These are phyloP conservation scores for Orbilia oligospora DNA, from an alignment of 2,329 filamentous ascomycete genomes.

Conservation along the genomic window DNA sequence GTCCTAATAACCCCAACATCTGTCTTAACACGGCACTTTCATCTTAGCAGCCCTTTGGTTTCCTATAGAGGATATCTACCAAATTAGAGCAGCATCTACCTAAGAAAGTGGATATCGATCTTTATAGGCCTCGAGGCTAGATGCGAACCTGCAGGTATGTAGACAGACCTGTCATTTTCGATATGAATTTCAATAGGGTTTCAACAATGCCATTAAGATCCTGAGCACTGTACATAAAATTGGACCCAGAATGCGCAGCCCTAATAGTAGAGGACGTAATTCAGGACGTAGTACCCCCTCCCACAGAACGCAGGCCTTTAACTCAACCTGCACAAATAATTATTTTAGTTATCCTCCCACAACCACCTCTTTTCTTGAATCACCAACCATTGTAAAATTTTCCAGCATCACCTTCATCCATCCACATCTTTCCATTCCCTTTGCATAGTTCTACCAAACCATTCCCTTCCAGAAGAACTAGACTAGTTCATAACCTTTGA, in stretches of 20 bases:
- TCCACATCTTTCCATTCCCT: conserved; percentile 6
- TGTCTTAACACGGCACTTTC: no score
- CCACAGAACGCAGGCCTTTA: background rate
- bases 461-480: background rate
- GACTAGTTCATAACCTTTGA: background rate
- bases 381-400: background rate
- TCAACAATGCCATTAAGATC: background rate
- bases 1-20: no score
- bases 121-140: no score
- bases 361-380: background rate
- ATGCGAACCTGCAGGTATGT: no score
- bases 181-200: no score
- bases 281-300: background rate
- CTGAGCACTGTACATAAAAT: background rate
- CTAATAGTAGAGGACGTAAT: background rate
- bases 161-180: no score
- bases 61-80: no score
- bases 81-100: no score
- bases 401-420: background rate
- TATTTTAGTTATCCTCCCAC: background rate
- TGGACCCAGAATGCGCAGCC: background rate
- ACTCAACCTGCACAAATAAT: background rate
- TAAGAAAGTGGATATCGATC: no score
- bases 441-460: background rate
- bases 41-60: no score